Base-by-base conservation (phyloP, 345 rosid genomes). In the Citropsis articulata region DNA sequence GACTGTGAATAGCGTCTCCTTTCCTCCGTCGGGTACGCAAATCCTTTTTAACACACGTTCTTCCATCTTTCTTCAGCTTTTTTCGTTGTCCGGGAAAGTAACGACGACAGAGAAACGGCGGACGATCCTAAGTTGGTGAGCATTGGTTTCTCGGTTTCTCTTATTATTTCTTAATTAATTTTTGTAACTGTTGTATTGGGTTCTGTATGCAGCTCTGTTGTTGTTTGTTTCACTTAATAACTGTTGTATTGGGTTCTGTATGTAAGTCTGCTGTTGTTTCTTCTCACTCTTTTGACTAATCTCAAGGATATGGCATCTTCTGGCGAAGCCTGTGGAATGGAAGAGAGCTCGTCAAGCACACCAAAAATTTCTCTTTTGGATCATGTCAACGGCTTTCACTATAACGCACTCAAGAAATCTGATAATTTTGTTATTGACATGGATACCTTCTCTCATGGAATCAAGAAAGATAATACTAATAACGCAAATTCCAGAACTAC, bases 401-500 rank as follows among this genome's bases (percentile, higher is more conserved):
- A 78, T 77, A 72, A 73, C 57, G 40, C 68, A 9, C 8, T 81
- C 12, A 89, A 85, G 77, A 88, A 87, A 63, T 80, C 94, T 50
- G 93, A 88, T 61, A 85, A 84, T 83, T 91, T 90, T 74, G 92
- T 90, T 30, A 90, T 93, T 60, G 91, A 92, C 82, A 88, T 92
- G 83, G 97, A 90, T 62, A 85, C 82, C 78, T 86, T 91, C 83
- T 75, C 90, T 62, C 80, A 71, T 76, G 87, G 79, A 38, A 61
- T 66, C 64, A 66, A 75, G 50, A 90, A 85, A 79, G 97, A 91
- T 48, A 60, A 60, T 38, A 45, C 50, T 13, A 45, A 45, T 0
- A 78, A 78, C 42, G 75, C 86, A 57, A 88, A 87, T 82, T 81
- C 93, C 66, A 86, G 93, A 79, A 79, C 81, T 69, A 80, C 87